Base-by-base conservation (phyloP, 176 grass and related monocot genomes). In the Metroxylon sagu region DNA sequence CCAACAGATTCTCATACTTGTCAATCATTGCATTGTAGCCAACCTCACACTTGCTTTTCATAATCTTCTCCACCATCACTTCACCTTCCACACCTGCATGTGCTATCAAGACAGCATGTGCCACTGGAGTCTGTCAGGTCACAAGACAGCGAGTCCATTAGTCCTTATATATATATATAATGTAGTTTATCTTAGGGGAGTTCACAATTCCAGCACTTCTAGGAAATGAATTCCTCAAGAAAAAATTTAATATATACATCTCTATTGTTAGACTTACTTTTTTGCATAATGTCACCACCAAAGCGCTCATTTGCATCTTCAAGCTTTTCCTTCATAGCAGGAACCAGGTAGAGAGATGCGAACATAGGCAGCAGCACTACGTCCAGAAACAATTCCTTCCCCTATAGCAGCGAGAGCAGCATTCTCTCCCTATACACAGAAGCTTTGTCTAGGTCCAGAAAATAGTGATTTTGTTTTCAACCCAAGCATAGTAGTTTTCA, bases 31-130 rank as follows among this genome's bases (percentile, higher is more conserved):
- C 84, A 27, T 87, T 87, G 74, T 82, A 82, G 3, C 79, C 79
- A 4, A 71, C 50, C 51, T 82, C 79, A 78, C 74, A 78, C 18
- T 70, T 71, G 1, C 74, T 19, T 0, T 79, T 74, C 61, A 31
- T 81, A 55, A 87, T 67, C 79, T 87, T 87, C 79, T 87, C 84
- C 19, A 82, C 61, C 0, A 78, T 79, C 3, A 87, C 84, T 66
- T 82, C 78, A 16, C 83, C 83, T 54, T 86, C 79, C 10, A 86
- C 74, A 56, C 83, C 83, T 17, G 83, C 84, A 66, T 78, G 61
- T 4, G 84, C 84, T 6, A 82, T 87, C 79, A 82, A 14, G 4
- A 70, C 52, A 5, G 1, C 70, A 27, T 78, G 79, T 61, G 84
- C 65, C 6, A 78, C 56, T 65, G 78, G 19, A 61, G 84, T 79